Conservation (phyloP, 2,329 filamentous ascomycete species). For the Hypoxylon sp. region DNA sequence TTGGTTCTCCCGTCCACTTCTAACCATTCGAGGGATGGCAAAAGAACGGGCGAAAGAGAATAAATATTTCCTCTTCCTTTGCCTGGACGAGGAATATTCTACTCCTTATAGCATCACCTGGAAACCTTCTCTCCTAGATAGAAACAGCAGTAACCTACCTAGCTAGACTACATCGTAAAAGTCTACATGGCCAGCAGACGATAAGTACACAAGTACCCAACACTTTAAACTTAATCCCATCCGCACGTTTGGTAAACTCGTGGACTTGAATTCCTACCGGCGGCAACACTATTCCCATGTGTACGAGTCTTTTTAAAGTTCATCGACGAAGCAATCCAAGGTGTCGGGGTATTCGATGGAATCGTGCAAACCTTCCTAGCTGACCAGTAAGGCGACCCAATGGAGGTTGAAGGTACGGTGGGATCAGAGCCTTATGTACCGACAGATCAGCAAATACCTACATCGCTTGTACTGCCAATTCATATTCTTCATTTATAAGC, state of each 20-base stretch:
- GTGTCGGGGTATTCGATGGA: slow-evolving; percentile 11
- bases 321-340: slow-evolving; percentile 12
- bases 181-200: not conserved
- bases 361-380: not conserved
- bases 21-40: not conserved
- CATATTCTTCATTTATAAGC: too few species aligned
- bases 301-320: slow-evolving; percentile 9
- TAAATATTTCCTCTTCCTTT: not conserved
- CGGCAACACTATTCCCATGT: slow-evolving; percentile 6
- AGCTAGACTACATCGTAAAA: not conserved
- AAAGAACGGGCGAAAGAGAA: not conserved
- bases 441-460: too few species aligned
- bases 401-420: too few species aligned
- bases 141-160: slow-evolving; percentile 6
- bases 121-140: not conserved
- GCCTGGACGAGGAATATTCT: not conserved
- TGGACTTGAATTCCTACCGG: slow-evolving; percentile 15
- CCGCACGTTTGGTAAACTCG: not conserved
- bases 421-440: too few species aligned
- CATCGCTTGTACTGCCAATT: too few species aligned
- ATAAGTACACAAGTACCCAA: not conserved
- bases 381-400: not conserved
- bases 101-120: slow-evolving; percentile 10
- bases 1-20: slow-evolving; percentile 3
- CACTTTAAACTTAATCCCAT: not conserved